Base-by-base conservation (phyloP, 441 rosid species). In the Gossypium laxum region DNA sequence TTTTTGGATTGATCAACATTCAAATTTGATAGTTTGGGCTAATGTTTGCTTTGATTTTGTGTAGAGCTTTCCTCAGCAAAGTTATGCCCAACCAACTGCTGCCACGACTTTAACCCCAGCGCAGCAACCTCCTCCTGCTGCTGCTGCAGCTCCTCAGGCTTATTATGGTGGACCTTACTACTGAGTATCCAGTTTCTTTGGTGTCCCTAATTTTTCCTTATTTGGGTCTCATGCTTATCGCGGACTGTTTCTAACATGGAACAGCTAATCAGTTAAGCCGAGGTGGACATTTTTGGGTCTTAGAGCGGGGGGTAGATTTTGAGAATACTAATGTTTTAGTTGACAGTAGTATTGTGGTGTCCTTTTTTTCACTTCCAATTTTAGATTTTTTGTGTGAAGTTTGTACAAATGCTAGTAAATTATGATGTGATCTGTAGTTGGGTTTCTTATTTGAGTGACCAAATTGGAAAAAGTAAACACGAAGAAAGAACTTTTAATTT, bases 1-100 rank as follows among this genome's bases (percentile, higher is more conserved):
- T 28, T 12, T 58, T 12, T 26, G 41, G 41, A 58, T 24, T 12
- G 41, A 28, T n/a, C 19, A 47, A 47, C 15, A 3, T n/a, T 12
- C 2, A 7, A 14, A 2, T 18, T 26, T 68, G 26, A 5, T 10
- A 66, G 26, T 62, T 34, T 4, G 45, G 48, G 30, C 32, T 19
- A 26, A 24, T 21, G 11, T 21, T 14, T 17, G 47, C 34, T 74
- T 51, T 69, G 58, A 34, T 2, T 15, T 28, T 21, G 34, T 51
- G 75, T 89, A 86, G 85, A 77, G 87, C 18, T 84, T 81, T 65
- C 91, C 90, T 14, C 88, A 90, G 65, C 98, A 90, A 73, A 82
- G 84, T 70, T 91, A 91, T n/a, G 94, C 78, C 0, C 94, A 91
- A 59, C 93, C 97, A 38, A 59, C 80, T n/a, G 88, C 85, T 8